These are phyloP conservation scores for Chlamydomonas schloesseri DNA, from an alignment of 139 green algal species.

Conservation along the genomic window DNA sequence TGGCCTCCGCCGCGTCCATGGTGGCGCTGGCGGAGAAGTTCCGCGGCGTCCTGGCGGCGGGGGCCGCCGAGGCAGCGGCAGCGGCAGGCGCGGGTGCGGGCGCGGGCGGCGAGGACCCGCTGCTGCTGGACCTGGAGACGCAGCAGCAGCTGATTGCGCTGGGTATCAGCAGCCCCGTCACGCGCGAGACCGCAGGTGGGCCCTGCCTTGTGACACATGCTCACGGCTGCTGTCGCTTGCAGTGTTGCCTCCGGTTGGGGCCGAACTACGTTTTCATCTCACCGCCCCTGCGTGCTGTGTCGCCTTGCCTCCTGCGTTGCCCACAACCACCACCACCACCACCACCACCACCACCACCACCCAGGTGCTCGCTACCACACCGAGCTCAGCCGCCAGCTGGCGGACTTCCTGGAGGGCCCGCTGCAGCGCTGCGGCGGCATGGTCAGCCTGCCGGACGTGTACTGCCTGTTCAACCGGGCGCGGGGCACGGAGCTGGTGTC, in stretches of 20 bases:
- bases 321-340: too few relatives aligned
- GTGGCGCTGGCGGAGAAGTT: conserved; percentile 86
- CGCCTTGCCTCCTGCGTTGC: too few relatives aligned
- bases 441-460: conserved; percentile 93
- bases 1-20: conserved; percentile 86
- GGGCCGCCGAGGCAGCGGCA: neutral
- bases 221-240: too few relatives aligned
- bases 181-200: conserved; percentile 82
- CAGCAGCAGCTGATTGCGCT: conserved; percentile 85
- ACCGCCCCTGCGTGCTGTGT: too few relatives aligned
- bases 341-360: neutral
- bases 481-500: conserved; percentile 94
- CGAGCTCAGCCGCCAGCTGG: conserved; percentile 90
- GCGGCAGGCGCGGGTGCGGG: too few relatives aligned
- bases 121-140: conserved; percentile 78
- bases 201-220: too few relatives aligned
- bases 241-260: too few relatives aligned
- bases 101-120: conserved; percentile 39
- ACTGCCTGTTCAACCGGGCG: conserved; percentile 95
- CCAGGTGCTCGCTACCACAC: conserved; percentile 83
- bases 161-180: conserved; percentile 92
- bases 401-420: conserved; percentile 80
- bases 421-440: conserved; percentile 82
- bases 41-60: conserved; percentile 25
- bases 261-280: too few relatives aligned